Conservation (phyloP, 441 rosid genomes). For the Arabidopsis lyrata region DNA sequence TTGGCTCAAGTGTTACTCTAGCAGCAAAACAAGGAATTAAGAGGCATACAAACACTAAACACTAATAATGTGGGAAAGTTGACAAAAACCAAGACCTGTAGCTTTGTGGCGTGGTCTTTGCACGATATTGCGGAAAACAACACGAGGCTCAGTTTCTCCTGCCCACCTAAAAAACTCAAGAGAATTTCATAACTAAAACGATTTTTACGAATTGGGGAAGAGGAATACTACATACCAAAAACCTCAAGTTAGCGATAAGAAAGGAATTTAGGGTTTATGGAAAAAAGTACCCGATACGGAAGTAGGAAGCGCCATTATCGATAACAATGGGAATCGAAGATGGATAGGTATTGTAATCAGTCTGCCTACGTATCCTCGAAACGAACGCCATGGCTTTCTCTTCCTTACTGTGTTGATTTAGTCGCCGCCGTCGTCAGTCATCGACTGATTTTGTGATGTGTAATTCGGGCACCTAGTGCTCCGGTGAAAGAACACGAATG, state of each 20-base stretch:
- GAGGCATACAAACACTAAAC: conserved; percentile 11
- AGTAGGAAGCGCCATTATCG: conserved; percentile 95
- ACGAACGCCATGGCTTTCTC: conserved; percentile 60
- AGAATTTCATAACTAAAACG: conserved; percentile 16
- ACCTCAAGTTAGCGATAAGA: not conserved
- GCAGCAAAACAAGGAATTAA: conserved; percentile 14
- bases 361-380: conserved; percentile 65
- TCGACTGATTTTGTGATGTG: not conserved
- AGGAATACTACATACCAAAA: not conserved
- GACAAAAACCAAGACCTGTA: conserved; percentile 55
- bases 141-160: conserved; percentile 89
- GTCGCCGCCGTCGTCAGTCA: conserved; percentile 32
- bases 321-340: conserved; percentile 84
- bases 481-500: conserved; percentile 7
- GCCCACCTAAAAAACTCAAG: conserved; percentile 76
- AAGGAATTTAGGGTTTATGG: conserved; percentile 46
- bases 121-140: conserved; percentile 91
- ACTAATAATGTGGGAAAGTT: not conserved
- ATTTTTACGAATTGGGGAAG: not conserved
- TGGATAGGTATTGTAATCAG: conserved; percentile 72
- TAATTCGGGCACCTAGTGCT: not conserved
- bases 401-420: not conserved
- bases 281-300: conserved; percentile 87
- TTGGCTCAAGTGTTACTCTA: conserved; percentile 12
- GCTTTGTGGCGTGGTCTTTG: conserved; percentile 96